Percentiles rank a stretch among this genome's conserved stretches.
These are phyloP conservation scores for Trypanosoma boissoni DNA, from an alignment of 208 protist genomes.

Conservation along the genomic window DNA sequence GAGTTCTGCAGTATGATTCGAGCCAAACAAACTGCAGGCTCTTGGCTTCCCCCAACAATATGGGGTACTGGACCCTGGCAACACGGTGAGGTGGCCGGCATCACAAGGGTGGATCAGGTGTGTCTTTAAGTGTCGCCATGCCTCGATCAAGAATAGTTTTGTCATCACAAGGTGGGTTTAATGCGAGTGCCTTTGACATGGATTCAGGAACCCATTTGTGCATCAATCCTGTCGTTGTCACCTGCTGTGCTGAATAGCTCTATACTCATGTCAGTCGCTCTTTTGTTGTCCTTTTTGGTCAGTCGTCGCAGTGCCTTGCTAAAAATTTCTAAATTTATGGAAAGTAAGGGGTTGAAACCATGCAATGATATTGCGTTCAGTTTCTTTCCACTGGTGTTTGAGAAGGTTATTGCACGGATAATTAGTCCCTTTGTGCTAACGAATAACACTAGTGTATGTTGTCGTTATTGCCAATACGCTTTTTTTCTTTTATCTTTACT, in stretches of 20 bases:
- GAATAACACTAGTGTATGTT: constrained; percentile 80
- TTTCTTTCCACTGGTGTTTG: constrained; percentile 42
- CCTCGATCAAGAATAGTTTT: constrained; percentile 47
- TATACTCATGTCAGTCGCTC: constrained; percentile 33
- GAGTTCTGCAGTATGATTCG: no score
- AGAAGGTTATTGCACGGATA: constrained; percentile 48
- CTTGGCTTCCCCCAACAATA: no score
- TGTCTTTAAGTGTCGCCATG: no score
- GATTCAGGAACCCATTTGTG: constrained; percentile 71
- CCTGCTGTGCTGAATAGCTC: constrained; percentile 68
- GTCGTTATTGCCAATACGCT: constrained; percentile 82
- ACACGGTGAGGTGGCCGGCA: no score
- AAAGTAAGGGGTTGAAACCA: constrained; percentile 48
- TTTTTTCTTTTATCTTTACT: constrained; percentile 43
- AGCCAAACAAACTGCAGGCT: no score
- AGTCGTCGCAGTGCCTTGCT: constrained; percentile 80
- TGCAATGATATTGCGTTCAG: constrained; percentile 68
- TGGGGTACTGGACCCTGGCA: not conserved
- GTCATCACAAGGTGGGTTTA: constrained; percentile 54
- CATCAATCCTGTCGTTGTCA: constrained; percentile 69
- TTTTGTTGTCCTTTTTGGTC: constrained; percentile 42
- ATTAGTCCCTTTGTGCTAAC: constrained; percentile 85
- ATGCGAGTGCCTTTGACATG: constrained; percentile 77
- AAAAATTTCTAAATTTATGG: constrained; percentile 53
- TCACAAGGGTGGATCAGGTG: no score